These are phyloP conservation scores for Drechslerella coelobrocha DNA, from an alignment of 2,329 filamentous ascomycete genomes.

Conservation along the genomic window DNA sequence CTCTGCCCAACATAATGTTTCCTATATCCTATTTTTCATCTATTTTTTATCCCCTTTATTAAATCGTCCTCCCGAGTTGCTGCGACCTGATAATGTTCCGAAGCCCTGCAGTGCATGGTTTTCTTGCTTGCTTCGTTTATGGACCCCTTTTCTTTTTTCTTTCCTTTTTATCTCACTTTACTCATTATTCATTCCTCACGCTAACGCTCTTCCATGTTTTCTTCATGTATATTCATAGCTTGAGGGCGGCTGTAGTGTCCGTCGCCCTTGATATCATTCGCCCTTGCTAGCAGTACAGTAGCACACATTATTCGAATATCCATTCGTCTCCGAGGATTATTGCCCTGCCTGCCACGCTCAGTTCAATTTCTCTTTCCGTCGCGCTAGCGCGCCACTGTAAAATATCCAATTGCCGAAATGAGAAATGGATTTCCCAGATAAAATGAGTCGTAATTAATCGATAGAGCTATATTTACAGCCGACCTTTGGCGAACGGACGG, in stretches of 20 bases:
- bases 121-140: not conserved
- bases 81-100: conserved; percentile 23
- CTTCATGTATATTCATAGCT: conserved; percentile 45
- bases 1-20: conserved; percentile 24
- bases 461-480: not conserved
- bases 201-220: conserved; percentile 19
- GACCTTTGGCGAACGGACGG: not conserved
- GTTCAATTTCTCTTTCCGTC: not conserved
- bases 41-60: conserved; percentile 21
- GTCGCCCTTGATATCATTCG: conserved; percentile 3
- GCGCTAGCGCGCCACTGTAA: not conserved
- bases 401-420: not conserved
- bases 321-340: no score
- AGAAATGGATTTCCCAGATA: not conserved
- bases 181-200: conserved; percentile 16
- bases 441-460: no score
- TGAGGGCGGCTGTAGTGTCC: not conserved
- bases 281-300: conserved; percentile 22
- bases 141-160: conserved; percentile 7
- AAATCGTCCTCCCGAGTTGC: conserved; percentile 12
- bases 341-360: not conserved
- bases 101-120: conserved; percentile 38
- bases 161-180: conserved; percentile 10
- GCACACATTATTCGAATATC: conserved; percentile 1
- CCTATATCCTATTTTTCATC: conserved; percentile 8